These are phyloP conservation scores for Solanum microdontum DNA, from an alignment of 257 asterid species.

Conservation along the genomic window DNA sequence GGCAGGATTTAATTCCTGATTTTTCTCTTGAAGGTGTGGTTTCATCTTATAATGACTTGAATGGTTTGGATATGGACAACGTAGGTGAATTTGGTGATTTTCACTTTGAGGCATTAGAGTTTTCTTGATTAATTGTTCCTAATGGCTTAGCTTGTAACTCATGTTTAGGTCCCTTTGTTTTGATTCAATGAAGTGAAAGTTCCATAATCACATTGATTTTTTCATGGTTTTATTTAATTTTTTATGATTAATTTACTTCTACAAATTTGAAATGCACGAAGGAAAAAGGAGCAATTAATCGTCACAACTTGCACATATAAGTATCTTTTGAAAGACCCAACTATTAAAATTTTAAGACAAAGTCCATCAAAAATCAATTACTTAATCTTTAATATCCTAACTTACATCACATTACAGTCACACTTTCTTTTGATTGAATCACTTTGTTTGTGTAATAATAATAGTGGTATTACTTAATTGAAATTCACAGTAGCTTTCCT, in stretches of 20 bases:
- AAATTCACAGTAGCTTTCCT: too few species aligned
- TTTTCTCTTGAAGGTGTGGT: slow-evolving; percentile 15
- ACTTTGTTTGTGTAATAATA: too few species aligned
- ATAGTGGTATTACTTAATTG: too few species aligned
- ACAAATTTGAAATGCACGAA: background rate
- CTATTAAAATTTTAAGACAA: too few species aligned
- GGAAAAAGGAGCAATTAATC: too few species aligned
- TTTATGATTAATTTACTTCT: background rate
- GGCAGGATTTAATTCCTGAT: slow-evolving; percentile 11
- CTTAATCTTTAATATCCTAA: too few species aligned
- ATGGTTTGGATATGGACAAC: background rate
- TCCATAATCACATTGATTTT: background rate
- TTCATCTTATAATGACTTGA: background rate
- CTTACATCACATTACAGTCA: too few species aligned
- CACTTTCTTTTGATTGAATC: too few species aligned
- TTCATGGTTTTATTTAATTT: background rate
- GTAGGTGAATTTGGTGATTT: background rate
- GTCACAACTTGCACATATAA: background rate
- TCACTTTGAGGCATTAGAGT: background rate
- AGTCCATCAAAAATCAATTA: too few species aligned
- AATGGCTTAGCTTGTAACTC: background rate
- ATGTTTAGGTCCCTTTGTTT: background rate
- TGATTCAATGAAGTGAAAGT: background rate
- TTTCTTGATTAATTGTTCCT: background rate
- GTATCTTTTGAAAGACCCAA: too few species aligned